Conservation (phyloP, 2,329 filamentous ascomycete genomes). For the Colletotrichum cuscutae region DNA sequence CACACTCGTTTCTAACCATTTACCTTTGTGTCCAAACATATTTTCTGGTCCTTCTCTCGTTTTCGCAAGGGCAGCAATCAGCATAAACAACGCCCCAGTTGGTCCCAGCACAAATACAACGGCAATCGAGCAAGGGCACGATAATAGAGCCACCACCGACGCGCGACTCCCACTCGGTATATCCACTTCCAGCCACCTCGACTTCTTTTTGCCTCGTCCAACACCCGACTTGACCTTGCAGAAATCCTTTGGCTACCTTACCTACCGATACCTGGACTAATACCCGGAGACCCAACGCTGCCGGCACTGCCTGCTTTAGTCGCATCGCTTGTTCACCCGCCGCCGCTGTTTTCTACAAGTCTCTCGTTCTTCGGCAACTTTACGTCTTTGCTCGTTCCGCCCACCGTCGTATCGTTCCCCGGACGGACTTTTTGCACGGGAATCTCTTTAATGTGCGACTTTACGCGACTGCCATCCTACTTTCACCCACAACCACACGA, state of each 20-base stretch:
- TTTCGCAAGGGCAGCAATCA: slow-evolving; percentile 26
- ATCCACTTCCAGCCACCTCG: slow-evolving; percentile 34
- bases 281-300: not conserved
- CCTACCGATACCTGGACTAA: not conserved
- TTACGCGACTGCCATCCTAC: slow-evolving; percentile 19
- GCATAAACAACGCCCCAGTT: slow-evolving; percentile 14
- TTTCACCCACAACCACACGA: slow-evolving; percentile 14
- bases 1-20: slow-evolving; percentile 14
- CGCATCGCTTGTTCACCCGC: not conserved
- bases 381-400: not conserved
- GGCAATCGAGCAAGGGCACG: slow-evolving; percentile 4
- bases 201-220: slow-evolving; percentile 15
- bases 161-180: slow-evolving; percentile 24
- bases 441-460: slow-evolving; percentile 23
- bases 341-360: slow-evolving; percentile 7
- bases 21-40: slow-evolving; percentile 11
- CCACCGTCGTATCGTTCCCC: not conserved
- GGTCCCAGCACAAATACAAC: not conserved
- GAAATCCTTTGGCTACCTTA: not conserved
- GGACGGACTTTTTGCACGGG: slow-evolving; percentile 19
- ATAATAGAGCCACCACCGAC: slow-evolving; percentile 19
- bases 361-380: not conserved
- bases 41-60: not conserved
- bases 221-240: not conserved
- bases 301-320: not conserved